Evolutionary conservation across 192 early-diverging fungal genomes (phyloP).

Genomic region (Umbelopsis sp.): DNA sequence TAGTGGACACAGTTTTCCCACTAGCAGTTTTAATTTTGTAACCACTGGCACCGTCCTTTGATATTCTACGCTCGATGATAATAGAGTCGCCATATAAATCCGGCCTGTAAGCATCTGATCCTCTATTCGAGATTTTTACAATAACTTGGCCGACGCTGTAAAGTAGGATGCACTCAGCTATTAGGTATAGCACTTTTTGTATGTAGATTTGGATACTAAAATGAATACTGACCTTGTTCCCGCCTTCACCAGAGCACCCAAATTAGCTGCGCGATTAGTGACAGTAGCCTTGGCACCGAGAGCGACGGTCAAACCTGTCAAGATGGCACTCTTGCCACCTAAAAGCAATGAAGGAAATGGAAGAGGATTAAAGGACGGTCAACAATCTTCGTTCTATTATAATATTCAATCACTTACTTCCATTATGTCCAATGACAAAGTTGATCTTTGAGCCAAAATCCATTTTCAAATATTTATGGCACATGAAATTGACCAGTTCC

Average conservation of each 20-base stretch:
- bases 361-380: neutral
- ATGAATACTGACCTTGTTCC: conserved; percentile 55
- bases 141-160: conserved; percentile 63
- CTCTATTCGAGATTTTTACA: conserved; percentile 80
- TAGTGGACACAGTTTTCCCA: conserved; percentile 70
- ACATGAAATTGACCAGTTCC: conserved; percentile 94
- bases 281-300: conserved; percentile 86
- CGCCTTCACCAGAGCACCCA: conserved; percentile 83
- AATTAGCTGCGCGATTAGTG: conserved; percentile 82
- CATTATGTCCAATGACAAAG: conserved; percentile 97
- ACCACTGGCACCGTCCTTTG: conserved; percentile 56
- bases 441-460: conserved; percentile 87
- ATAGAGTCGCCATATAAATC: conserved; percentile 82
- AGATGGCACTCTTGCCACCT: conserved; percentile 95
- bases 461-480: conserved; percentile 81
- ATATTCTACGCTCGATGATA: conserved; percentile 79
- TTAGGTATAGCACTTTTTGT: no score
- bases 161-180: neutral
- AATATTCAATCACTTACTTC: conserved; percentile 57
- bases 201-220: no score
- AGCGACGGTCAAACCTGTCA: conserved; percentile 89
- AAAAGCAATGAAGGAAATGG: neutral
- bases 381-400: no score
- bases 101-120: conserved; percentile 80
- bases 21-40: conserved; percentile 81